Evolutionary conservation across 352 stramenopile genomes (phyloP).

Genomic region (Phytophthora boehmeriae): DNA sequence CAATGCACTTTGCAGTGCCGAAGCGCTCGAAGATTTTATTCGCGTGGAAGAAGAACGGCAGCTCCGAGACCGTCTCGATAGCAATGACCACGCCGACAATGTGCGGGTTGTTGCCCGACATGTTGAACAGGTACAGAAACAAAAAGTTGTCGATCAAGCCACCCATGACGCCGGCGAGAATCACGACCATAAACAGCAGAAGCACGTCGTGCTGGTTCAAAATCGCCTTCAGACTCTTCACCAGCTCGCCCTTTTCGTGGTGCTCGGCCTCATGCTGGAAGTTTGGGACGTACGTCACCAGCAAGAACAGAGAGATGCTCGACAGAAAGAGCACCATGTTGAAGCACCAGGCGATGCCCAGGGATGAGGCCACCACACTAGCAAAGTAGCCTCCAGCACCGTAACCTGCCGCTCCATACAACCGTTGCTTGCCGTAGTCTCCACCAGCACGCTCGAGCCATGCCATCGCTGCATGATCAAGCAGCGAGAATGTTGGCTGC

Average conservation of each 20-base stretch:
- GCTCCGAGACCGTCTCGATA: conserved; percentile 46
- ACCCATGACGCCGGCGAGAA: conserved; percentile 39
- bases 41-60: conserved; percentile 56
- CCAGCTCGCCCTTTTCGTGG: conserved; percentile 36
- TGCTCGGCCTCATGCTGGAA: conserved; percentile 40
- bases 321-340: conserved; percentile 55
- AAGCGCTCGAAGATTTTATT: conserved; percentile 48
- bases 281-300: conserved; percentile 43
- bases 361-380: conserved; percentile 42
- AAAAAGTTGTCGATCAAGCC: conserved; percentile 44
- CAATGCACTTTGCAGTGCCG: conserved; percentile 42
- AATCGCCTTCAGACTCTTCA: conserved; percentile 38
- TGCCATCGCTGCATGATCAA: conserved; percentile 47
- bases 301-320: conserved; percentile 37
- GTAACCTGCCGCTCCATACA: conserved; percentile 53
- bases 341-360: conserved; percentile 52
- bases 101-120: conserved; percentile 37
- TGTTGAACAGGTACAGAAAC: conserved; percentile 42
- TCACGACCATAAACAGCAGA: conserved; percentile 40
- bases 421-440: conserved; percentile 56
- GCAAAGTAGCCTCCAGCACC: conserved; percentile 48
- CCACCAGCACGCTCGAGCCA: conserved; percentile 43
- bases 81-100: conserved; percentile 48
- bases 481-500: conserved; percentile 44
- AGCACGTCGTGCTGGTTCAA: conserved; percentile 36